Evolutionary conservation across 1,284 basidiomycete species (phyloP), one percentile per base, ranked within the genome.

Genomic region (Thecaphora frezii): DNA sequence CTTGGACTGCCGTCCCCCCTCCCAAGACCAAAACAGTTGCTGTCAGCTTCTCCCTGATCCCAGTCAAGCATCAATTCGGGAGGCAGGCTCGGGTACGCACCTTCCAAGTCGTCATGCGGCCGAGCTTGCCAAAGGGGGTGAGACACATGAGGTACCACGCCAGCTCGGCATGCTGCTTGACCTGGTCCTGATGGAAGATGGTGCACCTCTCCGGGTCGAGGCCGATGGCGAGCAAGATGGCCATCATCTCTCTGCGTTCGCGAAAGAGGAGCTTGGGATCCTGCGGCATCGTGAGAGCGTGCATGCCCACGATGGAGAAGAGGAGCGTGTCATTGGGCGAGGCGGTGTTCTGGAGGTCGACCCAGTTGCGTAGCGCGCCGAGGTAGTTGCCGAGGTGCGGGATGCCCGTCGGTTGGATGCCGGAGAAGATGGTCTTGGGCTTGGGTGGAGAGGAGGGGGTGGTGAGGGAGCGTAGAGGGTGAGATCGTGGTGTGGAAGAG

Each of bases 71-170:
- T 22, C 39, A 19, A 25, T 9, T 26, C 47, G n/a, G n/a, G n/a
- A n/a, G n/a, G n/a, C n/a, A n/a, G n/a, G n/a, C n/a, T n/a, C n/a
- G n/a, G 25, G 28, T 18, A 42, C 22, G 5, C n/a, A 33, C 90
- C 85, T 94, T 97, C 92, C 92, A 97, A 0, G 91, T 93, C 2
- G 92, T 96, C 92, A 96, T 94, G 39, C 92, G 82, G 37, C 87
- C 85, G 12, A 97, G 81, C 68, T 87, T 87, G 8, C 92, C 91
- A 42, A 94, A 84, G 0, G 90, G 86, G 0, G 90, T 88, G 38
- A 93, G 81, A 68, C 92, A 94, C 66, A 86, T 90, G 48, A 97
- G 79, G 53, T 93, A 86, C 93, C 93, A 97, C 1, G 88, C 88
- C n/a, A 97, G 82, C 73, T 97, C 91, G 0, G 87, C 84, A 74